Evolutionary conservation across 2,329 filamentous ascomycete species (phyloP).

Genomic region (Seiridium unicorne): DNA sequence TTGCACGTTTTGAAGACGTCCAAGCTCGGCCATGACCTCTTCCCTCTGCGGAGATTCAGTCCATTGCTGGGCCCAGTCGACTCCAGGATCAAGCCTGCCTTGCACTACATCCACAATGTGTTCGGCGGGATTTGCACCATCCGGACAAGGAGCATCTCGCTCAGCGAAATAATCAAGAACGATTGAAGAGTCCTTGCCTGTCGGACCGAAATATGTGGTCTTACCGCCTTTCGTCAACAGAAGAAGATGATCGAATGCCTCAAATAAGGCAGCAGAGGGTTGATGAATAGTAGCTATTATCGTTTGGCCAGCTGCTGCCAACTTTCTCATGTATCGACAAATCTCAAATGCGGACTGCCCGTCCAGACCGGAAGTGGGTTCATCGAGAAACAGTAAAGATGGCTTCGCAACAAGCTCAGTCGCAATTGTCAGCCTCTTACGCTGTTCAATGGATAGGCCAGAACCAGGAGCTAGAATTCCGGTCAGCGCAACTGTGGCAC

Average conservation of each 20-base stretch:
- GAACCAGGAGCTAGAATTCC: slow-evolving; percentile 33
- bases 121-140: slow-evolving; percentile 39
- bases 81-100: slow-evolving; percentile 42
- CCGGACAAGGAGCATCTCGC: slow-evolving; percentile 43
- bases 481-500: neutral
- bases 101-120: slow-evolving; percentile 45
- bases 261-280: slow-evolving; percentile 54
- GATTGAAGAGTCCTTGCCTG: slow-evolving; percentile 45
- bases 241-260: slow-evolving; percentile 55
- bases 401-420: slow-evolving; percentile 70
- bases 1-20: slow-evolving; percentile 2
- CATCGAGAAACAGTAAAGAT: slow-evolving; percentile 64
- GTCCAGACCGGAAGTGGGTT: slow-evolving; percentile 58
- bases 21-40: slow-evolving; percentile 8
- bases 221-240: slow-evolving; percentile 52
- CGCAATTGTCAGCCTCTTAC: slow-evolving; percentile 67
- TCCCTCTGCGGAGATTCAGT: slow-evolving; percentile 9
- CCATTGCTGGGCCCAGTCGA: slow-evolving; percentile 15
- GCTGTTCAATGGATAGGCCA: slow-evolving; percentile 47
- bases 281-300: slow-evolving; percentile 62
- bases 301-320: slow-evolving; percentile 58
- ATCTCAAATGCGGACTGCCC: slow-evolving; percentile 60
- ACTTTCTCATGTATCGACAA: slow-evolving; percentile 58
- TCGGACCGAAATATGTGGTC: slow-evolving; percentile 52
- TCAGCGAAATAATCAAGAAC: slow-evolving; percentile 52